A percentile compares a stretch with the other conserved stretches of the same genome.
phyloP scores from a whole-genome alignment of 768 basidiomycete species.

The Clitopilus passeckerianus region DNA sequence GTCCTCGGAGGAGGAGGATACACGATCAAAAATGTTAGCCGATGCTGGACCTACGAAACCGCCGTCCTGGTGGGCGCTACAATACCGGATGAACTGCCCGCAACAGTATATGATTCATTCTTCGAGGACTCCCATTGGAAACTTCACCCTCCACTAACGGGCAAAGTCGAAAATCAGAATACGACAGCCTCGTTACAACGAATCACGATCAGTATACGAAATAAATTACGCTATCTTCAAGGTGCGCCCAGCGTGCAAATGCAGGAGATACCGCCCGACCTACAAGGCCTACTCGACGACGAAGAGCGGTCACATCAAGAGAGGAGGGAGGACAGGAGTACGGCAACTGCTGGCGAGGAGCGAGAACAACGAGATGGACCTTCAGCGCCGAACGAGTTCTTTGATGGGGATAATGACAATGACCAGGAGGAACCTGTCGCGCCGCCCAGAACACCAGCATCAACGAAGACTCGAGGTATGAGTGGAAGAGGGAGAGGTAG shows the following conservation, averaged over 20 bases:
- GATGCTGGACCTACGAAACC: slow-evolving; percentile 99
- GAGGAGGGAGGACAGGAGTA: slow-evolving; percentile 51
- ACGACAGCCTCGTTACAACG: slow-evolving; percentile 76
- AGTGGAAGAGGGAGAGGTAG: slow-evolving; percentile 25
- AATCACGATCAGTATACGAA: slow-evolving; percentile 80
- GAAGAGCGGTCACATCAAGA: slow-evolving; percentile 19
- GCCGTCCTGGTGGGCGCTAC: slow-evolving; percentile 81
- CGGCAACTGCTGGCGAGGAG: slow-evolving; percentile 50
- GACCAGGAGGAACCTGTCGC: slow-evolving; percentile 21
- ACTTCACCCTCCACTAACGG: slow-evolving; percentile 88
- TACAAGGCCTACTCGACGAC: slow-evolving; percentile 71
- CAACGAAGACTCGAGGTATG: slow-evolving; percentile 20
- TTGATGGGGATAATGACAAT: slow-evolving; percentile 64
- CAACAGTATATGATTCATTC: slow-evolving; percentile 88
- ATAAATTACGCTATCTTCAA: slow-evolving; percentile 86
- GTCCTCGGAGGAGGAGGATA: slow-evolving; percentile 96
- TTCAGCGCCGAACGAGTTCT: slow-evolving; percentile 62
- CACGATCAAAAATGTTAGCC: slow-evolving; percentile 92
- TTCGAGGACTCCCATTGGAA: slow-evolving; percentile 91
- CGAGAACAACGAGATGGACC: slow-evolving; percentile 43
- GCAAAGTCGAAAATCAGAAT: slow-evolving; percentile 92
- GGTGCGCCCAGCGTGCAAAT: slow-evolving; percentile 96
- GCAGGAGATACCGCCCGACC: slow-evolving; percentile 93
- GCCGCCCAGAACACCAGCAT: slow-evolving; percentile 6
- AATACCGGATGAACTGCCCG: slow-evolving; percentile 84